Evolutionary conservation across 2,329 filamentous ascomycete genomes (phyloP).

Genomic region (Dryadomyces sulphureus): DNA sequence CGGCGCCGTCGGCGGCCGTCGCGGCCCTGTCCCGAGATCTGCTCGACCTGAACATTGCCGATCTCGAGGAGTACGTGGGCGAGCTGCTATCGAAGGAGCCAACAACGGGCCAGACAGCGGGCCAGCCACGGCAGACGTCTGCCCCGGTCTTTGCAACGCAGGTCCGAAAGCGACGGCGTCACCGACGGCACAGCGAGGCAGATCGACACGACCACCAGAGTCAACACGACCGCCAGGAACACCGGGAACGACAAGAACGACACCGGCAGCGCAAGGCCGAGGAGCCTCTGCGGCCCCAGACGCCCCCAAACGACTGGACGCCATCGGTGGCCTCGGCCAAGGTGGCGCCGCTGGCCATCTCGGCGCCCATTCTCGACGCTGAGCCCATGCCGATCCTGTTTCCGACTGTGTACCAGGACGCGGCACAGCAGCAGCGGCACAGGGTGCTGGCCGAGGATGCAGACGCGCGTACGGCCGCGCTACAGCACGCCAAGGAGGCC

Average conservation of each 20-base stretch:
- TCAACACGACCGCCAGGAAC: conserved; percentile 8
- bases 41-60: conserved; percentile 24
- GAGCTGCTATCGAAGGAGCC: background rate
- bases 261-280: background rate
- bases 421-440: conserved; percentile 28
- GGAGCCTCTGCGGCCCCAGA: conserved; percentile 9
- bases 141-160: conserved; percentile 29
- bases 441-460: conserved; percentile 35
- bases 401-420: conserved; percentile 43
- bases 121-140: conserved; percentile 17
- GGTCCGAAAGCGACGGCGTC: conserved; percentile 25
- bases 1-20: conserved; percentile 37
- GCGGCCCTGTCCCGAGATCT: conserved; percentile 37
- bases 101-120: no score
- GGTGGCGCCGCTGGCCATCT: conserved; percentile 22
- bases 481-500: conserved; percentile 44
- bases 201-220: conserved; percentile 12
- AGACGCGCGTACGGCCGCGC: conserved; percentile 35
- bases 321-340: background rate
- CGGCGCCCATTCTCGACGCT: conserved; percentile 33
- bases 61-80: conserved; percentile 19
- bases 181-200: conserved; percentile 18
- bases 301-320: background rate
- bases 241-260: background rate
- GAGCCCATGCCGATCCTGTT: conserved; percentile 35